Percentiles rank a stretch among this genome's conserved stretches.
phyloP scores from a whole-genome alignment of 176 grass and related monocot genomes.

The Rhynchospora tenuis region DNA sequence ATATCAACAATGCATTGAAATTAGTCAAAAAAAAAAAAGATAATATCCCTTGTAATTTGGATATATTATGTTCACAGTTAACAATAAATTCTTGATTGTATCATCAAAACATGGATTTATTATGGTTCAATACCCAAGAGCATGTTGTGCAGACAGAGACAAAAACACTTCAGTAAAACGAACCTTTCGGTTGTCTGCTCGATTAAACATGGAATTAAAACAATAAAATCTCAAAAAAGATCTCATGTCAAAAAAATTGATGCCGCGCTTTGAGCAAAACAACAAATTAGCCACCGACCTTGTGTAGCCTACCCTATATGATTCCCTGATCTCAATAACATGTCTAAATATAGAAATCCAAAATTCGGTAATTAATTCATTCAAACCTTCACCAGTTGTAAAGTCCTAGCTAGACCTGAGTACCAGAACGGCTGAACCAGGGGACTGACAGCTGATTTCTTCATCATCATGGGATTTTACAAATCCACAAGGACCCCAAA shows the following conservation, averaged over 20 bases:
- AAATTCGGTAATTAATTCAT: not conserved
- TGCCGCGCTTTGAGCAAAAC: not conserved
- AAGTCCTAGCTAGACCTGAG: not conserved
- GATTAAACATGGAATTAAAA: not conserved
- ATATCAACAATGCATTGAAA: not conserved
- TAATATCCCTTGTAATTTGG: not conserved
- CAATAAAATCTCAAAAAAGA: not conserved
- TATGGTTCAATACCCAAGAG: not conserved
- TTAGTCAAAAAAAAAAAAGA: not conserved
- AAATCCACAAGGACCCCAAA: too few relatives aligned
- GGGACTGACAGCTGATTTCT: too few relatives aligned
- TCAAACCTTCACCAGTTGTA: constrained; percentile 3
- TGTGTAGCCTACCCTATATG: not conserved
- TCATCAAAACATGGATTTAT: not conserved
- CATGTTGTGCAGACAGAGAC: not conserved
- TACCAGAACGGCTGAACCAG: too few relatives aligned
- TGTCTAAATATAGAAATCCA: not conserved
- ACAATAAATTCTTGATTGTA: not conserved
- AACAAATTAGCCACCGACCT: constrained; percentile 15
- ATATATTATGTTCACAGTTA: not conserved
- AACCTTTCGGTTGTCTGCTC: not conserved
- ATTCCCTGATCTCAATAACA: not conserved
- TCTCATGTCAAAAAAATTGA: not conserved
- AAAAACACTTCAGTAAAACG: not conserved
- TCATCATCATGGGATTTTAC: too few relatives aligned